A percentile compares a stretch with the other conserved stretches of the same genome.
Evolutionary conservation across 495 filamentous ascomycete species (phyloP).

Genomic region (Hyaloscypha bicolor): DNA sequence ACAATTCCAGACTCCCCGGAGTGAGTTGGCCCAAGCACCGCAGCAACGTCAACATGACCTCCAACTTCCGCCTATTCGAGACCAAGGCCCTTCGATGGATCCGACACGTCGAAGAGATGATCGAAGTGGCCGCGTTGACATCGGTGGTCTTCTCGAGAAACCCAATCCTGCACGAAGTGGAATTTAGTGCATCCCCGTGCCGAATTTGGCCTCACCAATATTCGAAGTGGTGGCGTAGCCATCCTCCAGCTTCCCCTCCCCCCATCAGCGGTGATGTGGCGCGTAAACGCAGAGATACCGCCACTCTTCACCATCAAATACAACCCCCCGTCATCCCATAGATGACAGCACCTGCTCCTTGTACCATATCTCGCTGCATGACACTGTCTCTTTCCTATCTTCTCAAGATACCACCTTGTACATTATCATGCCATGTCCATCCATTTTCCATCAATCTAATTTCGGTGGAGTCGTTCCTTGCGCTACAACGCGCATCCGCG

Average conservation of each 20-base stretch:
- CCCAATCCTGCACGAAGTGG: slow-evolving; percentile 24
- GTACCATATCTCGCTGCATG: slow-evolving; percentile 14
- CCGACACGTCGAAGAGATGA: slow-evolving; percentile 45
- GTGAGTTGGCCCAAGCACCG: slow-evolving; percentile 41
- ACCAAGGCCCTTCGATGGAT: slow-evolving; percentile 41
- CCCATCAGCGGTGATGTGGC: background rate
- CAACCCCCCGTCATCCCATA: background rate
- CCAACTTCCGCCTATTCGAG: slow-evolving; percentile 55
- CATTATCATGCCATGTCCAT: background rate
- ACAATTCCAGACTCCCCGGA: slow-evolving; percentile 49
- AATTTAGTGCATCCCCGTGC: background rate
- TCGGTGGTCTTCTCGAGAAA: slow-evolving; percentile 55
- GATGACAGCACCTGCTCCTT: slow-evolving; percentile 5
- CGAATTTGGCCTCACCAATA: background rate
- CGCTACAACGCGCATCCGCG: background rate
- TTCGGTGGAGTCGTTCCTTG: background rate
- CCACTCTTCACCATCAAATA: background rate
- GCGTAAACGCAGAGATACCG: background rate
- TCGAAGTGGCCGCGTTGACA: slow-evolving; percentile 51
- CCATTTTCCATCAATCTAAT: background rate
- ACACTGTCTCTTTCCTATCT: slow-evolving; percentile 1
- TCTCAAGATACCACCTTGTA: slow-evolving; percentile 13
- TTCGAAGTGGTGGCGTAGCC: background rate
- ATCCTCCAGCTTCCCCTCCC: background rate
- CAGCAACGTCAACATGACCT: slow-evolving; percentile 41